phyloP scores from a whole-genome alignment of 1,284 basidiomycete genomes.

The Apiotrichum siamense region DNA sequence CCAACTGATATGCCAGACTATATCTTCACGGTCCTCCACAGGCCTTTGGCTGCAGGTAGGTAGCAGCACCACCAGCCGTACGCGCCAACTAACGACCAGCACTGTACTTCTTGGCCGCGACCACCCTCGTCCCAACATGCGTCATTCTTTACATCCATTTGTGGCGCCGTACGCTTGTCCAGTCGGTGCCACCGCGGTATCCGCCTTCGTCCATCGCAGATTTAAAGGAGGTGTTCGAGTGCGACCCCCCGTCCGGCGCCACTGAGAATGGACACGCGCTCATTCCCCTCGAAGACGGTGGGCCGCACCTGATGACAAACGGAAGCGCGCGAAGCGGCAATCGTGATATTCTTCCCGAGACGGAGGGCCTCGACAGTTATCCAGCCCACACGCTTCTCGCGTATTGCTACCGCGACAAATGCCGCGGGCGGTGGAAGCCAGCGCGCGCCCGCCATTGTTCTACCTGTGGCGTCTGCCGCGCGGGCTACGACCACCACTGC shows the following conservation, averaged over 20 bases:
- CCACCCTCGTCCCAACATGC: too few relatives aligned
- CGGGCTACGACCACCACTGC: constrained; percentile 44
- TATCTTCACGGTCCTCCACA: too few relatives aligned
- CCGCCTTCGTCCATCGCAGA: constrained; percentile 17
- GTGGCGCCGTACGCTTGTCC: too few relatives aligned
- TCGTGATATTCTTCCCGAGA: too few relatives aligned
- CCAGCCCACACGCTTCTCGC: neutral
- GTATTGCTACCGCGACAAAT: neutral
- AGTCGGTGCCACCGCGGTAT: constrained; percentile 25
- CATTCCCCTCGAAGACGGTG: neutral
- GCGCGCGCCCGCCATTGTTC: constrained; percentile 40
- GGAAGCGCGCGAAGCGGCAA: neutral
- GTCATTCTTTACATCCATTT: too few relatives aligned
- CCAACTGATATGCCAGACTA: too few relatives aligned
- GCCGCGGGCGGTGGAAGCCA: constrained; percentile 35
- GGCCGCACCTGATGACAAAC: neutral
- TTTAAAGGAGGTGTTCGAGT: constrained; percentile 26
- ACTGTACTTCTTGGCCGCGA: too few relatives aligned
- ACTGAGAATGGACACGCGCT: neutral
- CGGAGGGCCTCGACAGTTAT: neutral
- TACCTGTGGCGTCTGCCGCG: constrained; percentile 37
- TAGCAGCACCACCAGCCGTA: too few relatives aligned
- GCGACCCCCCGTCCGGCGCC: constrained; percentile 21
- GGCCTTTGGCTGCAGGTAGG: too few relatives aligned
- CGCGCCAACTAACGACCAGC: too few relatives aligned